phyloP scores from a whole-genome alignment of 1,284 basidiomycete genomes.

The Cryptococcus floricola region DNA sequence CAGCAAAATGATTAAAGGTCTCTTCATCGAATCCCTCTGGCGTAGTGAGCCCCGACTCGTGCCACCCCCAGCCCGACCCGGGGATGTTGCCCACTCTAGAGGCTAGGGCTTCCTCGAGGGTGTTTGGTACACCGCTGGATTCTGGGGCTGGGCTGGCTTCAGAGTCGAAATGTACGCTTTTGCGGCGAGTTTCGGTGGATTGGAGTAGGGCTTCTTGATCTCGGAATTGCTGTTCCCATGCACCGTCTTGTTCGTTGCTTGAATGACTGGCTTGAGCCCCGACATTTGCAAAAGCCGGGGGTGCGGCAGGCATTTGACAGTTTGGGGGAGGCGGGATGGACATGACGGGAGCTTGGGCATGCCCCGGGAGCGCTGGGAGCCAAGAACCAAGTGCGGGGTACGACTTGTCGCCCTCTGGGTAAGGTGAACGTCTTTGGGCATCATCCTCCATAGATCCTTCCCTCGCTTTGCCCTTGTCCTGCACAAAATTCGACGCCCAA shows the following conservation, averaged over 20 bases:
- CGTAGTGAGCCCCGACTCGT: constrained; percentile 37
- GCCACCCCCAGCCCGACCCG: constrained; percentile 41
- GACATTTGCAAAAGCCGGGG: not conserved
- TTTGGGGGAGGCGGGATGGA: too few relatives aligned
- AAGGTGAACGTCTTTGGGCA: constrained; percentile 1
- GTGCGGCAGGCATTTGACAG: too few relatives aligned
- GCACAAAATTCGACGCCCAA: constrained; percentile 19
- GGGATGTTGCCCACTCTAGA: constrained; percentile 32
- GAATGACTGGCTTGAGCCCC: not conserved
- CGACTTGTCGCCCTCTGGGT: constrained; percentile 4
- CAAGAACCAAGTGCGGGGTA: constrained; percentile 8
- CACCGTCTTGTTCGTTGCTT: not conserved
- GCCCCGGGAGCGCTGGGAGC: not conserved
- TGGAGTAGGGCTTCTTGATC: constrained; percentile 33
- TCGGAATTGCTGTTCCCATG: constrained; percentile 39
- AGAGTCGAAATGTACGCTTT: constrained; percentile 48
- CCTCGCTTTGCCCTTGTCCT: not conserved
- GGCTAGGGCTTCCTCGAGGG: constrained; percentile 52
- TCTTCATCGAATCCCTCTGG: constrained; percentile 32
- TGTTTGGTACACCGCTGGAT: constrained; percentile 28
- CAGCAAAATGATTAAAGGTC: constrained; percentile 36
- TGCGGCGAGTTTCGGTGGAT: constrained; percentile 21
- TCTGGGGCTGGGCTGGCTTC: not conserved
- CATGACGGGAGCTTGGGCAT: not conserved
- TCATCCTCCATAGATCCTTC: not conserved